Evolutionary conservation across 2,329 filamentous ascomycete genomes (phyloP).

Genomic region (Nannizziopsis arthrosporioides): DNA sequence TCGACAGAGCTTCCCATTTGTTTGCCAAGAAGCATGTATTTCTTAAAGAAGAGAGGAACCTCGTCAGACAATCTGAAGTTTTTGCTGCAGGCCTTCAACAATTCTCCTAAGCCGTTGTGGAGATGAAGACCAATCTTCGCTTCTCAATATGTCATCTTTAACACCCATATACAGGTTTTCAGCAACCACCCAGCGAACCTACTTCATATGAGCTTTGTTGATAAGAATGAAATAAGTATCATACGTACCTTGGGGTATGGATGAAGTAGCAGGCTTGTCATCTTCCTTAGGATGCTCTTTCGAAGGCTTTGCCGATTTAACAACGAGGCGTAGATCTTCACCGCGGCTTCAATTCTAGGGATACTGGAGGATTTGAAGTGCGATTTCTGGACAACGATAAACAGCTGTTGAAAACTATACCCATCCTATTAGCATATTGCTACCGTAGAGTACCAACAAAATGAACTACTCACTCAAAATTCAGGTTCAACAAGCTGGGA

Average conservation of each 20-base stretch:
- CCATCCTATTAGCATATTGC: slow-evolving; percentile 1
- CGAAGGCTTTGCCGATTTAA: slow-evolving; percentile 42
- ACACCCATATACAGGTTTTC: slow-evolving; percentile 30
- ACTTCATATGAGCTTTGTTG: slow-evolving; percentile 8
- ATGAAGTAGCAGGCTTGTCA: slow-evolving; percentile 63
- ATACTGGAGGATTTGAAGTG: slow-evolving; percentile 77
- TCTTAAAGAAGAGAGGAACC: background rate
- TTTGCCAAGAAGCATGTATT: background rate
- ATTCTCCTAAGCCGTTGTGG: slow-evolving; percentile 26
- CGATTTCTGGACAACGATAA: slow-evolving; percentile 60
- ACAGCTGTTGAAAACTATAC: slow-evolving; percentile 45
- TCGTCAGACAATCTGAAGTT: background rate
- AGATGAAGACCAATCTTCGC: slow-evolving; percentile 27
- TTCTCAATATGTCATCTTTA: slow-evolving; percentile 21
- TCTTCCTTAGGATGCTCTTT: slow-evolving; percentile 52
- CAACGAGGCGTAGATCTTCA: slow-evolving; percentile 67
- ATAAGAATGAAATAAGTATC: background rate
- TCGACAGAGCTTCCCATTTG: no score
- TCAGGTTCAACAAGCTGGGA: slow-evolving; percentile 25
- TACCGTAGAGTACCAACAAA: background rate
- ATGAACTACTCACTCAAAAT: slow-evolving; percentile 18
- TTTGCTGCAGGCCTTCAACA: slow-evolving; percentile 19
- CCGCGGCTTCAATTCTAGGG: slow-evolving; percentile 65
- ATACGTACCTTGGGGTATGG: slow-evolving; percentile 63
- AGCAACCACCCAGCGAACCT: slow-evolving; percentile 29